These are phyloP conservation scores for Wickerhamomyces tratensis DNA, from an alignment of 805 yeast species.

Conservation along the genomic window DNA sequence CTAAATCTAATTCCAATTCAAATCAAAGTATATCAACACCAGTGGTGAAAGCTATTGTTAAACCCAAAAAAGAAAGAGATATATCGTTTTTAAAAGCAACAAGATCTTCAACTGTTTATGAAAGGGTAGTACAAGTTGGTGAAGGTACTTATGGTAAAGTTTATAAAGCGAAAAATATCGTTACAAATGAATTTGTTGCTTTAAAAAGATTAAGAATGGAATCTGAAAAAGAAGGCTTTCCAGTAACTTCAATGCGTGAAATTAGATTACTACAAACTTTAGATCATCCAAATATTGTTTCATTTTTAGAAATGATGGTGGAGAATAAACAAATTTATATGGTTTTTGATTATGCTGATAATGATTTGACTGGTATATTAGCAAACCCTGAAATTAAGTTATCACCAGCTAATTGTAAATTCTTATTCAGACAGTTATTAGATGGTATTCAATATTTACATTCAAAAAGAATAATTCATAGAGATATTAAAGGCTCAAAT, in stretches of 20 bases:
- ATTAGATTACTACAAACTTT: conserved; percentile 76
- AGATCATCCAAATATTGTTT: conserved; percentile 74
- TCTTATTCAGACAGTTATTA: conserved; percentile 53
- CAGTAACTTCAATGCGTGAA: conserved; percentile 91
- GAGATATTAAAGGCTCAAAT: conserved; percentile 80
- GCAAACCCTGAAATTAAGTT: conserved; percentile 63
- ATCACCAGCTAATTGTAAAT: conserved; percentile 55
- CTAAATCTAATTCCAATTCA: too few relatives aligned
- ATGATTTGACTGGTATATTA: conserved; percentile 83
- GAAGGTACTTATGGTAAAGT: conserved; percentile 98
- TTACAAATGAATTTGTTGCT: conserved; percentile 72
- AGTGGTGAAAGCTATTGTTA: too few relatives aligned
- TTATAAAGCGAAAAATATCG: conserved; percentile 68
- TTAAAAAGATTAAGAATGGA: conserved; percentile 78
- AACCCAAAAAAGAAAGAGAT: not conserved
- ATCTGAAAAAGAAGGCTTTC: conserved; percentile 88
- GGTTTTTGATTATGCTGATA: conserved; percentile 91
- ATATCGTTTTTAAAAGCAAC: conserved; percentile 13
- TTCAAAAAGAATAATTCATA: conserved; percentile 56
- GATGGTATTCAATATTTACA: conserved; percentile 67
- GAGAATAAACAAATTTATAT: conserved; percentile 65
- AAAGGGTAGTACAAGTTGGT: conserved; percentile 84
- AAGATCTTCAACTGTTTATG: conserved; percentile 33
- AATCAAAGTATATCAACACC: too few relatives aligned
- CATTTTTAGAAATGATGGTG: conserved; percentile 83